Base-by-base conservation (phyloP, 164 flowering plant species). In the Hamamelis virginiana region DNA sequence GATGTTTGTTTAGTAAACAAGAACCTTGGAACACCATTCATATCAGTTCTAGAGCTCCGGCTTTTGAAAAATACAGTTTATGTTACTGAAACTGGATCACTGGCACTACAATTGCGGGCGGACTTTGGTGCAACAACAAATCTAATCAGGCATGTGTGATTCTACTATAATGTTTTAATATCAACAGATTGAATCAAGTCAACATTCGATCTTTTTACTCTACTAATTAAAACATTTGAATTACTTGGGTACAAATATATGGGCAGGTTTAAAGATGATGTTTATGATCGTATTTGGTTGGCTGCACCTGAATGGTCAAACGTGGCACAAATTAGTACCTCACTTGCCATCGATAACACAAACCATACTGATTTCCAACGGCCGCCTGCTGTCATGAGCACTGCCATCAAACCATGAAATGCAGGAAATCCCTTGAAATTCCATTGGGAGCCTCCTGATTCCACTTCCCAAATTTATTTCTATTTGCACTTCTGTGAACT, bases 401-500 rank as follows among this genome's bases (percentile, higher is more conserved):
- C 72, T 9, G 72, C 72, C 26, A 33, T 46, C 6, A 14, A 1
- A 15, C 19, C 72, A 4, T 1, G 1, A 1, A 61, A 61, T 28
- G 65, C 48, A 14, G 14, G 33, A 5, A 13, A 25, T 13, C 23
- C 62, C 25, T 22, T 56, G 59, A 6, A 33, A 2, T 6, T 33
- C 6, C 6, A 33, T 33, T 33, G 41, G 41, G 41, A 33, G 41
- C 41, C 41, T 33, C 4, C 2, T 2, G 67, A 72, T 44, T 22
- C 72, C 1, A 45, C 74, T 9, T 22, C 41, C 10, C 28, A 65
- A 51, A 72, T 48, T 64, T 76, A 68, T 41, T 21, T 77, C 5
- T 80, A 65, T 72, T 14, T 80, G 66, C 77, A 86, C 71, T 80
- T 86, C 80, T 86, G n/a, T 11, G 87, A 86, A 51, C n/a, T 84